A percentile compares a stretch with the other conserved stretches of the same genome.
phyloP scores from a whole-genome alignment of 225 moss, liverwort and hornwort species.

The Anthoceros angustus region DNA sequence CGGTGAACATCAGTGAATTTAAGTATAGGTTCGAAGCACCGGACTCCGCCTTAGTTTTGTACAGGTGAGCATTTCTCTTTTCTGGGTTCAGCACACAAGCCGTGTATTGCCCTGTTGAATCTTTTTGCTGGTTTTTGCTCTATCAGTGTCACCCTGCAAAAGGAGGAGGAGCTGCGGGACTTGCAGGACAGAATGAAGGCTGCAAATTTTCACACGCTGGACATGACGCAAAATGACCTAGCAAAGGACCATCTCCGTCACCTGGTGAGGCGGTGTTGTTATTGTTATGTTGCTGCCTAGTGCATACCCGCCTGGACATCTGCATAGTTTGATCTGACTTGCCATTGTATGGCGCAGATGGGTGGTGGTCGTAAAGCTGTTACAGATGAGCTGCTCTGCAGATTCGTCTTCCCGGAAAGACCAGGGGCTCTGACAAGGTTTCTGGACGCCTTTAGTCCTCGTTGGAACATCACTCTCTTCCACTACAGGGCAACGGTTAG shows the following conservation, averaged over 20 bases:
- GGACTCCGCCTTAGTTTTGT: conserved; percentile 65
- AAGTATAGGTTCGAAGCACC: conserved; percentile 56
- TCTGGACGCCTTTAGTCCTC: conserved; percentile 50
- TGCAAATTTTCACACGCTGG: conserved; percentile 49
- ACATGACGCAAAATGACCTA: conserved; percentile 80
- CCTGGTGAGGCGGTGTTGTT: no score
- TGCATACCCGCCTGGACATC: no score
- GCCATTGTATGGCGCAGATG: no score
- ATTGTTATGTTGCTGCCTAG: no score
- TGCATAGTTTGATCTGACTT: background rate
- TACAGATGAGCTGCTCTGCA: conserved; percentile 57
- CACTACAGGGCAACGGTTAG: conserved; percentile 58
- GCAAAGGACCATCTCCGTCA: conserved; percentile 88
- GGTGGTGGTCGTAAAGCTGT: conserved; percentile 65
- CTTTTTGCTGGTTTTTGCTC: background rate
- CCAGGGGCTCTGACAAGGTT: conserved; percentile 78
- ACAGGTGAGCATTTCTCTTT: conserved; percentile 22
- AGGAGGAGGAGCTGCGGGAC: conserved; percentile 43
- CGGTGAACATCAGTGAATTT: conserved; percentile 62
- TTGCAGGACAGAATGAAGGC: conserved; percentile 38
- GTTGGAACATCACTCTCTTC: conserved; percentile 78
- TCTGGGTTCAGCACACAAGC: background rate
- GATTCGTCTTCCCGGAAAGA: conserved; percentile 82
- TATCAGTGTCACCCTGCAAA: conserved; percentile 50
- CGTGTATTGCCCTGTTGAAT: background rate